These are phyloP conservation scores for Cutaneotrichosporon sp. DNA, from an alignment of 1,284 basidiomycete genomes.

Conservation along the genomic window DNA sequence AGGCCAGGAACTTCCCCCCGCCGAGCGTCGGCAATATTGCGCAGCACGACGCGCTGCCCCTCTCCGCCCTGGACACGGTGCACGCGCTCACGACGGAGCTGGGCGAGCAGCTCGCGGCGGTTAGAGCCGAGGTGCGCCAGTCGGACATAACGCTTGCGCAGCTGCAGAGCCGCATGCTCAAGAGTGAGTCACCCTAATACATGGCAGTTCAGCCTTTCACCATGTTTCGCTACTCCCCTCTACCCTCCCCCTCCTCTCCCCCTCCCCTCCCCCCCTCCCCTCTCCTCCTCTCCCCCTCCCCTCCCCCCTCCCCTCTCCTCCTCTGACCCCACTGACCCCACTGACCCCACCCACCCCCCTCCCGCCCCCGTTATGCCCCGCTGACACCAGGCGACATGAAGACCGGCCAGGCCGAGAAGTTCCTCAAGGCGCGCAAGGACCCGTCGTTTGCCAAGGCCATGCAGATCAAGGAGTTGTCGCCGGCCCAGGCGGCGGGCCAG, in stretches of 20 bases:
- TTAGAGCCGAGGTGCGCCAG: conserved; percentile 31
- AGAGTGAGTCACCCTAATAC: conserved; percentile 49
- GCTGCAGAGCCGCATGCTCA: conserved; percentile 55
- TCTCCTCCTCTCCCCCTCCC: too few species aligned
- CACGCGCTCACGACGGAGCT: conserved; percentile 31
- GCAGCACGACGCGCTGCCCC: conserved; percentile 38
- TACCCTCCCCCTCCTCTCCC: background rate
- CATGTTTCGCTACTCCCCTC: background rate
- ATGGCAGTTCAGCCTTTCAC: background rate
- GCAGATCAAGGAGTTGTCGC: conserved; percentile 56
- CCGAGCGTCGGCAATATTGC: conserved; percentile 25
- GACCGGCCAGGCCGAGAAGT: conserved; percentile 55
- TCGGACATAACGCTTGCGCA: conserved; percentile 50
- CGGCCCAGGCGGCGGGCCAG: conserved; percentile 58
- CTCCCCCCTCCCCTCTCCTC: too few species aligned
- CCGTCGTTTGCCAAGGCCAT: conserved; percentile 56
- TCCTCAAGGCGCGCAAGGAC: conserved; percentile 56
- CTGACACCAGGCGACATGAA: conserved; percentile 53
- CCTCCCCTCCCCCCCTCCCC: too few species aligned
- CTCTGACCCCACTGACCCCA: too few species aligned
- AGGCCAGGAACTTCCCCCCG: conserved; percentile 20
- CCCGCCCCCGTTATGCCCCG: too few species aligned
- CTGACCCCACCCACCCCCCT: too few species aligned
- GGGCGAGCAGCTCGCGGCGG: conserved; percentile 33
- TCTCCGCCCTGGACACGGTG: conserved; percentile 39